Base-by-base conservation (phyloP, 192 early-diverging fungal genomes). In the Entomortierella lignicola region DNA sequence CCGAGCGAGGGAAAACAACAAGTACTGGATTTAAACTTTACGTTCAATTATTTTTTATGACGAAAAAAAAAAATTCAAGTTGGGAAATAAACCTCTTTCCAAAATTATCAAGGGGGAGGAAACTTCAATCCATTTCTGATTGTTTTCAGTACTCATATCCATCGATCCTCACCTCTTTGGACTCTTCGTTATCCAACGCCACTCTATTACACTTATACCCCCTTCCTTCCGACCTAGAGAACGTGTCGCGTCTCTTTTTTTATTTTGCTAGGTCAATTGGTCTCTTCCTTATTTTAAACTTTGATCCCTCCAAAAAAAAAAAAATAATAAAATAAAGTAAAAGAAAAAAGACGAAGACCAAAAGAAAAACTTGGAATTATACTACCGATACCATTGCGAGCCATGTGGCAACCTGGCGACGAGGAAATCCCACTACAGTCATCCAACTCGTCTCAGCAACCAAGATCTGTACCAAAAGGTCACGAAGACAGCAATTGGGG, bases 121-220 rank as follows among this genome's bases (percentile, higher is more conserved):
- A 10, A 27, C 20, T 41, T 72, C 55, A 63, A 56, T 59, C 55
- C 61, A 32, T n/a, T 54, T 56, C 26, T 52, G 44, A 21, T 68
- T 68, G 31, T 30, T 42, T 37, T 69, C 37, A 20, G 32, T 23
- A 55, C n/a, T 15, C 72, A 63, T 74, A 74, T 74, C 72, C 72
- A 74, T 74, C 72, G 63, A 74, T 74, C 63, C 55, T 52, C 62
- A 20, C 25, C 67, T 34, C 42, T 27, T 32, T 34, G 52, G 26
- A 17, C n/a, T 44, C n/a, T 26, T 17, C 48, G 18, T 51, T 58
- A 18, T 10, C 11, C 43, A 47, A 12, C 12, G 20, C 20, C 44
- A 47, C 44, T 4, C 20, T 15, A 15, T 47, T 20, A 47, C 44
- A 47, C 12, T 55, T 11, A 25, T 25, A 54, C 53, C 6, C 17